Percentiles rank a stretch among this genome's conserved stretches.
phyloP scores from a whole-genome alignment of 2,329 filamentous ascomycete genomes.

The Penicillium sp. region DNA sequence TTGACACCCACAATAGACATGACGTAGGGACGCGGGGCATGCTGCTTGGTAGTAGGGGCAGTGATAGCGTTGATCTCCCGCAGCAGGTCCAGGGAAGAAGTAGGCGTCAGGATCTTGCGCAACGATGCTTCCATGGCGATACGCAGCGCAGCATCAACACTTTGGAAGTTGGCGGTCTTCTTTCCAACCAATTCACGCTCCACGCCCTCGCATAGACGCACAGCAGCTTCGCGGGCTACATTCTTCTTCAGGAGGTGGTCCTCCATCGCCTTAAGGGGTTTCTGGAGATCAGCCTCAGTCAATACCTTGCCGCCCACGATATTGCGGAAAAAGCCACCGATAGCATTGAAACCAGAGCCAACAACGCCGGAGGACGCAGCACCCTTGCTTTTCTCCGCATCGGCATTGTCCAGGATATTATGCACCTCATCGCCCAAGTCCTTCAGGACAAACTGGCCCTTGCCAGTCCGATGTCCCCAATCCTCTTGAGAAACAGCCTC shows the following conservation, averaged over 20 bases:
- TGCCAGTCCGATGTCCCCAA: constrained; percentile 80
- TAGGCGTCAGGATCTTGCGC: constrained; percentile 92
- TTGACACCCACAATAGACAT: constrained; percentile 98
- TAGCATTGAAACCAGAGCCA: constrained; percentile 73
- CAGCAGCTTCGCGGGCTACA: constrained; percentile 87
- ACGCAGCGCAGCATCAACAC: constrained; percentile 76
- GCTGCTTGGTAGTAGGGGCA: constrained; percentile 61
- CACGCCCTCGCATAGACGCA: constrained; percentile 86
- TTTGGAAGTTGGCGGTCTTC: constrained; percentile 90
- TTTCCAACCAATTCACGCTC: constrained; percentile 85
- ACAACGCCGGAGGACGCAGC: constrained; percentile 62
- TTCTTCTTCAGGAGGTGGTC: constrained; percentile 94
- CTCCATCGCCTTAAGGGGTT: constrained; percentile 93
- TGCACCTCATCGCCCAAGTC: constrained; percentile 93
- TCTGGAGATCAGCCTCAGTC: constrained; percentile 82
- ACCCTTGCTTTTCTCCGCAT: constrained; percentile 57
- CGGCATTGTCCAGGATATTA: constrained; percentile 78
- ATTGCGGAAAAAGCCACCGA: constrained; percentile 87
- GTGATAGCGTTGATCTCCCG: constrained; percentile 84
- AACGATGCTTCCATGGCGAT: constrained; percentile 88
- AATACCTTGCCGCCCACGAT: constrained; percentile 92
- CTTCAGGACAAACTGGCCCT: constrained; percentile 90
- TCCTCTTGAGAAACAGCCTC: constrained; percentile 73
- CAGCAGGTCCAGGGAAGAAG: constrained; percentile 87
- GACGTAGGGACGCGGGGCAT: constrained; percentile 78